These are phyloP conservation scores for Amanita jacksonii DNA, from an alignment of 768 basidiomycete species.

Conservation along the genomic window DNA sequence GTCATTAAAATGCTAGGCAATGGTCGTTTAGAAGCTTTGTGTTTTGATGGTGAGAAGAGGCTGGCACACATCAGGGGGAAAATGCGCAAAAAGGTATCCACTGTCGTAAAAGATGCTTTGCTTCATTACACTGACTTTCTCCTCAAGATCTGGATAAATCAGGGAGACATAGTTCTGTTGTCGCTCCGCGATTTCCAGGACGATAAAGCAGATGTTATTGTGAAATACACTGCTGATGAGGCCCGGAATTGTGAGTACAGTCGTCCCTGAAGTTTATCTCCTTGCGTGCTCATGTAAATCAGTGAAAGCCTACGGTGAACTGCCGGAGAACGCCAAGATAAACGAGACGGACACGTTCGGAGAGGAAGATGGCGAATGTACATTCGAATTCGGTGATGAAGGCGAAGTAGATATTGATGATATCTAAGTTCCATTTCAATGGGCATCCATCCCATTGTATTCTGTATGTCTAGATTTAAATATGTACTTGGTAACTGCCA, in stretches of 20 bases:
- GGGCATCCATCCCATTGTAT: constrained; percentile 12
- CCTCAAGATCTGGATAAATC: constrained; percentile 94
- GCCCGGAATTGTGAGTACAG: constrained; percentile 60
- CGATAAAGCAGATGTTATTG: constrained; percentile 98
- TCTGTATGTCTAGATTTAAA: constrained; percentile 11
- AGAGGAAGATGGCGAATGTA: constrained; percentile 84
- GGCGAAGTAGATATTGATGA: constrained; percentile 87
- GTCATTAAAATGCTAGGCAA: constrained; percentile 99
- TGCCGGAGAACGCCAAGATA: constrained; percentile 94
- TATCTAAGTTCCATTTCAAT: constrained; percentile 40
- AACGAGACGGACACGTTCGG: constrained; percentile 94
- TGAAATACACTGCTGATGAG: constrained; percentile 97
- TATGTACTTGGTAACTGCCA: no score
- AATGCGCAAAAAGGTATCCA: constrained; percentile 94
- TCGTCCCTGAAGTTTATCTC: not conserved
- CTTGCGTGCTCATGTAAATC: constrained; percentile 7
- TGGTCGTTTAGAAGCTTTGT: constrained; percentile 90
- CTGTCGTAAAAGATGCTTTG: not conserved
- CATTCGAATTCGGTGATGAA: constrained; percentile 85
- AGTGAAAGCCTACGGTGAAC: constrained; percentile 97
- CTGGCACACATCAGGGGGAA: constrained; percentile 97
- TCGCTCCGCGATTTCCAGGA: constrained; percentile 99
- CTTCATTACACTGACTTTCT: constrained; percentile 5
- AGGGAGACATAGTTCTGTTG: constrained; percentile 91
- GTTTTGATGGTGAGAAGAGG: constrained; percentile 97